Evolutionary conservation across 371 early-diverging fungal species (phyloP).

Genomic region (Capillidium heterosporum): DNA sequence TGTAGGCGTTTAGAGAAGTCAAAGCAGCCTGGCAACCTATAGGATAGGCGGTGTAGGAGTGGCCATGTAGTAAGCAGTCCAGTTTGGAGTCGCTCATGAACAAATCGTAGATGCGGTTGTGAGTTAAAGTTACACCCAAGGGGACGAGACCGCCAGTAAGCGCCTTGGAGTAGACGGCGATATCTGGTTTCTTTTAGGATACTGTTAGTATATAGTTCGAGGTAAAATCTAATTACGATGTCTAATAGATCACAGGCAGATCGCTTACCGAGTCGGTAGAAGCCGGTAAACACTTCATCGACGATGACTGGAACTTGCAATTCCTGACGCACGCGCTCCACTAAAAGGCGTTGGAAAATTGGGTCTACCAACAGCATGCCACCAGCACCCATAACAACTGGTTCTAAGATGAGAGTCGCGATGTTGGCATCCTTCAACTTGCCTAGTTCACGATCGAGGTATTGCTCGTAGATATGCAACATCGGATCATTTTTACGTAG

Average conservation of each 20-base stretch:
- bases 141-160: constrained; percentile 65
- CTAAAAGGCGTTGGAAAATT: constrained; percentile 45
- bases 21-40: constrained; percentile 60
- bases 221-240: constrained; percentile 23
- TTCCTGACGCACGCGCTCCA: constrained; percentile 28
- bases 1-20: constrained; percentile 30
- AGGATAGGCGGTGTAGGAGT: constrained; percentile 74
- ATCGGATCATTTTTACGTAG: constrained; percentile 13
- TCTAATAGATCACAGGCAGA: constrained; percentile 43
- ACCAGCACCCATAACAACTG: constrained; percentile 62
- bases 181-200: constrained; percentile 32
- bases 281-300: constrained; percentile 73
- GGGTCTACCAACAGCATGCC: constrained; percentile 77
- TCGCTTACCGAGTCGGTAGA: constrained; percentile 48
- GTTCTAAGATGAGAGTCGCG: constrained; percentile 62
- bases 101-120: constrained; percentile 36
- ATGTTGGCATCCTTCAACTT: constrained; percentile 24
- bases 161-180: constrained; percentile 56
- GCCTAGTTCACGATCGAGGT: constrained; percentile 10
- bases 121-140: constrained; percentile 48
- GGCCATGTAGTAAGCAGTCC: constrained; percentile 62
- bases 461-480: constrained; percentile 12
- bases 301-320: constrained; percentile 51
- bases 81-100: constrained; percentile 45
- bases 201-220: constrained; percentile 9